Percentiles rank a stretch among this genome's conserved stretches.
Conservation (phyloP, 2,329 filamentous ascomycete species). For the Penicillium sp. region DNA sequence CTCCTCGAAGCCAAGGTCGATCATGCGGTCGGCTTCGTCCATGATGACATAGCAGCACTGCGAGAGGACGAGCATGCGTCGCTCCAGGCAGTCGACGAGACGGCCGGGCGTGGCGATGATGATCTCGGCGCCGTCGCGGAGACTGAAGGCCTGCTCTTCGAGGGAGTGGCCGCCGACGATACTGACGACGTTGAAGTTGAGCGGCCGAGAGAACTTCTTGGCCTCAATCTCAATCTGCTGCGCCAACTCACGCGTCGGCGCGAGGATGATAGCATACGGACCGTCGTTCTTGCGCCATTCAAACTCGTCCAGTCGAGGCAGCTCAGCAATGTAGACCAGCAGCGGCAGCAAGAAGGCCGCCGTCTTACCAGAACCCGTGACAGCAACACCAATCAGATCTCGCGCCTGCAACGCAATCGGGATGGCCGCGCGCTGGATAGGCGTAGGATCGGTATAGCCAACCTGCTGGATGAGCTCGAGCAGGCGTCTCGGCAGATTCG, state of each 20-base stretch:
- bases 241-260: constrained; percentile 92
- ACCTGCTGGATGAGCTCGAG: constrained; percentile 78
- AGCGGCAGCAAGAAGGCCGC: constrained; percentile 90
- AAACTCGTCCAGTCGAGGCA: constrained; percentile 76
- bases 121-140: constrained; percentile 92
- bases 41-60: constrained; percentile 99
- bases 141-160: constrained; percentile 86
- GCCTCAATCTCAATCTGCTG: constrained; percentile 97
- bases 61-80: constrained; percentile 82
- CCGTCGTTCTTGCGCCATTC: constrained; percentile 89
- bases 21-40: constrained; percentile 99
- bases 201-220: constrained; percentile 81
- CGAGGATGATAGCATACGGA: constrained; percentile 94
- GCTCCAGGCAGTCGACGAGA: constrained; percentile 93
- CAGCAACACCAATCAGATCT: constrained; percentile 96
- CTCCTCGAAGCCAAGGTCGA: constrained; percentile 96
- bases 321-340: constrained; percentile 87
- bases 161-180: constrained; percentile 96
- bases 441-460: constrained; percentile 85
- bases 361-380: constrained; percentile 97
- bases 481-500: constrained; percentile 69
- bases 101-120: constrained; percentile 98
- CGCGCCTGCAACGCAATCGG: constrained; percentile 88
- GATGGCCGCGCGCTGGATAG: constrained; percentile 91
- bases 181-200: constrained; percentile 92